phyloP scores from a whole-genome alignment of 2,329 filamentous ascomycete species.

The Cytospora schulzeri region DNA sequence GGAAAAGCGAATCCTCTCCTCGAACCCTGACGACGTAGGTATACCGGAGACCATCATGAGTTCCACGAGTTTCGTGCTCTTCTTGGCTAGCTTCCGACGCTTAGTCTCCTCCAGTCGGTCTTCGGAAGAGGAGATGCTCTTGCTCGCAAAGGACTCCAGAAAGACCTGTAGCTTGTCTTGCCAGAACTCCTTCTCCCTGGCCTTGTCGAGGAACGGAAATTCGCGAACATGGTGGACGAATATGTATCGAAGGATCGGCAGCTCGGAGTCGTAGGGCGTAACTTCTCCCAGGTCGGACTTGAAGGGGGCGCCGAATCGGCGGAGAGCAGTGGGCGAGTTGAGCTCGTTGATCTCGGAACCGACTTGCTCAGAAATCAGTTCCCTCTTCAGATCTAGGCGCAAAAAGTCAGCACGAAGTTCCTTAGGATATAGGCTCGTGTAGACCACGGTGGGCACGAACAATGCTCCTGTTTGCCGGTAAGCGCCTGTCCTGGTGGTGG shows the following conservation, averaged over 20 bases:
- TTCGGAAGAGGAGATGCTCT: constrained; percentile 95
- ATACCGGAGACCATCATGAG: constrained; percentile 99
- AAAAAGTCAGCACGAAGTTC: constrained; percentile 31
- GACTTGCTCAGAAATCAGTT: constrained; percentile 88
- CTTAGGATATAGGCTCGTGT: constrained; percentile 1
- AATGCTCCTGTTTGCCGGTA: constrained; percentile 98
- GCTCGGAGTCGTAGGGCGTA: constrained; percentile 87
- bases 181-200: constrained; percentile 98
- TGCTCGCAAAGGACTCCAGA: constrained; percentile 93
- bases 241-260: constrained; percentile 92
- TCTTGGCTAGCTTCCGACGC: constrained; percentile 84
- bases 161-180: constrained; percentile 97
- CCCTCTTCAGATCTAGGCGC: constrained; percentile 82
- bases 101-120: constrained; percentile 96
- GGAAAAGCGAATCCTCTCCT: constrained; percentile 94
- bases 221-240: constrained; percentile 98
- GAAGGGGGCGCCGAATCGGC: constrained; percentile 94
- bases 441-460: constrained; percentile 51
- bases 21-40: constrained; percentile 92
- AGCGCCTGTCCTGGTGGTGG: constrained; percentile 55
- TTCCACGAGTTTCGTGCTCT: constrained; percentile 94
- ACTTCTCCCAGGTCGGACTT: constrained; percentile 91
- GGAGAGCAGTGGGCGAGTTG: constrained; percentile 90
- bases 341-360: constrained; percentile 89
- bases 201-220: constrained; percentile 96